phyloP scores from a whole-genome alignment of 2,329 filamentous ascomycete species.

The Laburnicola sp. region DNA sequence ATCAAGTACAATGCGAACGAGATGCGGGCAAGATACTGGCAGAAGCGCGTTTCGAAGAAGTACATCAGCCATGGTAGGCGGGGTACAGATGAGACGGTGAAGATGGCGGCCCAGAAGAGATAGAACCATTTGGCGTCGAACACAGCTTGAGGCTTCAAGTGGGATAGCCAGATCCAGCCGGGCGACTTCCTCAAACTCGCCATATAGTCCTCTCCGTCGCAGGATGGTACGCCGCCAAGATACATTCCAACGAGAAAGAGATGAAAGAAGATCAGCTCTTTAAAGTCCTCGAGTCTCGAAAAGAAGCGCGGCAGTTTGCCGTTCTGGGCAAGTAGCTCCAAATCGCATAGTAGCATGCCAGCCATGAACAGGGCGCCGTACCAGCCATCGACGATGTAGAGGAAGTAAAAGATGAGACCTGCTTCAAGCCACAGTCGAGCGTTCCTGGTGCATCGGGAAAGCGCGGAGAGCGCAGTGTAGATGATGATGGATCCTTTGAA shows the following conservation, averaged over 20 bases:
- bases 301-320: slow-evolving; percentile 51
- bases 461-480: slow-evolving; percentile 60
- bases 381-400: slow-evolving; percentile 68
- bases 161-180: slow-evolving; percentile 64
- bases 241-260: slow-evolving; percentile 57
- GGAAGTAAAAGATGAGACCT: slow-evolving; percentile 64
- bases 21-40: slow-evolving; percentile 61
- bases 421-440: slow-evolving; percentile 59
- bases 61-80: slow-evolving; percentile 57
- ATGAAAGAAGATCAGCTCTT: slow-evolving; percentile 42
- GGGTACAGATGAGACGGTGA: slow-evolving; percentile 60
- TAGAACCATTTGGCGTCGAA: slow-evolving; percentile 71
- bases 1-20: slow-evolving; percentile 63
- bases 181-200: slow-evolving; percentile 56
- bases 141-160: slow-evolving; percentile 66
- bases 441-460: slow-evolving; percentile 59
- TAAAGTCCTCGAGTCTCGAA: slow-evolving; percentile 57
- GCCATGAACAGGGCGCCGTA: slow-evolving; percentile 52
- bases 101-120: slow-evolving; percentile 62
- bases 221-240: slow-evolving; percentile 63
- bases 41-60: slow-evolving; percentile 53
- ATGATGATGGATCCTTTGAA: slow-evolving; percentile 64
- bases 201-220: slow-evolving; percentile 48
- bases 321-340: slow-evolving; percentile 37
- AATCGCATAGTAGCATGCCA: slow-evolving; percentile 44